Evolutionary conservation across 2,329 filamentous ascomycete species (phyloP).

Genomic region (Beauveria australis): DNA sequence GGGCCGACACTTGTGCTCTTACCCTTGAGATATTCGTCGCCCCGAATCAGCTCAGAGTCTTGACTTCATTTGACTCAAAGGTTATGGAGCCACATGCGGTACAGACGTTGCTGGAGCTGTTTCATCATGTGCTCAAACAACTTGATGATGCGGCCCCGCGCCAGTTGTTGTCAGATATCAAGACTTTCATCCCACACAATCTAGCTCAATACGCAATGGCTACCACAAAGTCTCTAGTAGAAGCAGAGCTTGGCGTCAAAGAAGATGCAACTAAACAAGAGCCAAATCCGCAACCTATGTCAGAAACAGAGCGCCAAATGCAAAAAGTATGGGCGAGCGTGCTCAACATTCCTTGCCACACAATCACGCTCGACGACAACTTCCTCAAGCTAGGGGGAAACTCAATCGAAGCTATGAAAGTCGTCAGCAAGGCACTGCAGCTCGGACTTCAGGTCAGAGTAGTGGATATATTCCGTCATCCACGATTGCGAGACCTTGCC

Average conservation of each 20-base stretch:
- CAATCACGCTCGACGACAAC: conserved; percentile 30
- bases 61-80: background rate
- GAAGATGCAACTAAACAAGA: background rate
- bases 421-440: conserved; percentile 19
- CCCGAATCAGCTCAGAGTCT: background rate
- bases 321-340: background rate
- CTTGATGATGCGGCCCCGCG: background rate
- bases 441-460: conserved; percentile 31
- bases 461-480: conserved; percentile 22
- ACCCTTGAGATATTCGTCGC: background rate
- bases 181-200: background rate
- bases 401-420: conserved; percentile 36
- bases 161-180: background rate
- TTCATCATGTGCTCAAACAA: background rate
- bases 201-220: background rate
- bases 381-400: conserved; percentile 39
- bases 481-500: background rate
- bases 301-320: background rate
- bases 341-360: background rate
- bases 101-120: background rate
- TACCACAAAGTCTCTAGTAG: background rate
- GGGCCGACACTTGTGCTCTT: background rate
- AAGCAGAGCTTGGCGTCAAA: background rate
- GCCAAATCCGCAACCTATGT: background rate
- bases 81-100: background rate